Evolutionary conservation across 805 yeast species (phyloP).

Genomic region (Suhomyces kilbournensis): DNA sequence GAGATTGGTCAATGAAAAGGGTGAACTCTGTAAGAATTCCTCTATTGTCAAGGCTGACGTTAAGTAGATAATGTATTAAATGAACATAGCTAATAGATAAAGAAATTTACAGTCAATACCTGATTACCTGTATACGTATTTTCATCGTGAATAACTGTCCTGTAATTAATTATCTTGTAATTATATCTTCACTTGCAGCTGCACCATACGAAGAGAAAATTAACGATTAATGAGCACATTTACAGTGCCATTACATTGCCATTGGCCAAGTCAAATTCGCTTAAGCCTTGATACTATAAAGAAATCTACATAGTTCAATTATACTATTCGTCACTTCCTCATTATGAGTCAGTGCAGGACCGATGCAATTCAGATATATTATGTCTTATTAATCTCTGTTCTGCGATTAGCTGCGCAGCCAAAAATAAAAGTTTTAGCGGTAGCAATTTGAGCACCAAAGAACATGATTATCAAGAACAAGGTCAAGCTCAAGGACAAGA

Average conservation of each 20-base stretch:
- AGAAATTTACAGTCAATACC: background rate
- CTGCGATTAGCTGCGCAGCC: background rate
- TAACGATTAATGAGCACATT: background rate
- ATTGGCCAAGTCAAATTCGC: background rate
- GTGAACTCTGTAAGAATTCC: constrained; percentile 72
- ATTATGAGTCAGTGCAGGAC: background rate
- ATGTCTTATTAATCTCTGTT: background rate
- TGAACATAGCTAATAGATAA: background rate
- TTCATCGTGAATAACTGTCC: no score
- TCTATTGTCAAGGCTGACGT: constrained; percentile 76
- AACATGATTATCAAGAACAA: constrained; percentile 13
- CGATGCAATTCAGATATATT: no score
- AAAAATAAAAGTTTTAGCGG: background rate
- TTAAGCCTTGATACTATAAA: background rate
- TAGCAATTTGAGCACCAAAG: background rate
- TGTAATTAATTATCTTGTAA: no score
- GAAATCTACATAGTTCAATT: no score
- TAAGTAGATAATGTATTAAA: constrained; percentile 42
- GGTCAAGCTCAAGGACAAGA: constrained; percentile 44
- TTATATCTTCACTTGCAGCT: background rate
- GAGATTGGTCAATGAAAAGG: constrained; percentile 74
- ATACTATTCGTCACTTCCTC: background rate
- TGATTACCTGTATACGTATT: no score
- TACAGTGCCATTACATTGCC: background rate
- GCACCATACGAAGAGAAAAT: background rate